These are phyloP conservation scores for Lentinula sp. DNA, from an alignment of 768 basidiomycete species.

Conservation along the genomic window DNA sequence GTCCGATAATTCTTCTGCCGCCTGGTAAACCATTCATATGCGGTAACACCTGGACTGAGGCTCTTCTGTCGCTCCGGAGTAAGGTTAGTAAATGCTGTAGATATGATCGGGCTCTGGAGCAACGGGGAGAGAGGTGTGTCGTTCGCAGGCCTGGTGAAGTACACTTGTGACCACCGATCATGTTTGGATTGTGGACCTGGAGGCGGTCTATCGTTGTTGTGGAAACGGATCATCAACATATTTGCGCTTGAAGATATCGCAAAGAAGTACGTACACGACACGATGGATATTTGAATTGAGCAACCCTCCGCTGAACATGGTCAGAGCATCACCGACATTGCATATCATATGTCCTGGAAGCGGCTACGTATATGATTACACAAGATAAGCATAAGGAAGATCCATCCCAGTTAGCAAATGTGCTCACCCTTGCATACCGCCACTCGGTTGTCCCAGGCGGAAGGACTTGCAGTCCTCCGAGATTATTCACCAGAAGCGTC, in stretches of 20 bases:
- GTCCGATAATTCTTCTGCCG: conserved; percentile 39
- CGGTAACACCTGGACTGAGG: conserved; percentile 26
- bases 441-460: conserved; percentile 55
- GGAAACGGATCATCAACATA: conserved; percentile 13
- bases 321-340: conserved; percentile 57
- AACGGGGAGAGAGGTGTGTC: conserved; percentile 44
- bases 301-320: conserved; percentile 59
- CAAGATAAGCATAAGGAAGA: not conserved
- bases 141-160: conserved; percentile 60
- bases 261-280: conserved; percentile 37
- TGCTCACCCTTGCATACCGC: conserved; percentile 56
- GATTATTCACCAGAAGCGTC: conserved; percentile 63
- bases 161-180: conserved; percentile 64
- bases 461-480: conserved; percentile 67
- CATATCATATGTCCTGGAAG: conserved; percentile 53
- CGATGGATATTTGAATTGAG: conserved; percentile 60
- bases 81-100: conserved; percentile 30
- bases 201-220: conserved; percentile 34
- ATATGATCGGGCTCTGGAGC: conserved; percentile 42
- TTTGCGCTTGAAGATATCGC: not conserved
- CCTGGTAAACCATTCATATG: conserved; percentile 37
- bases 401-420: conserved; percentile 15
- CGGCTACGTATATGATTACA: conserved; percentile 38
- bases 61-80: conserved; percentile 26
- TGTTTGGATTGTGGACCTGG: conserved; percentile 47